Evolutionary conservation across 106 monocot genomes (phyloP), one percentile per base, ranked within the genome.

Genomic region (Platanthera guangdongensis): DNA sequence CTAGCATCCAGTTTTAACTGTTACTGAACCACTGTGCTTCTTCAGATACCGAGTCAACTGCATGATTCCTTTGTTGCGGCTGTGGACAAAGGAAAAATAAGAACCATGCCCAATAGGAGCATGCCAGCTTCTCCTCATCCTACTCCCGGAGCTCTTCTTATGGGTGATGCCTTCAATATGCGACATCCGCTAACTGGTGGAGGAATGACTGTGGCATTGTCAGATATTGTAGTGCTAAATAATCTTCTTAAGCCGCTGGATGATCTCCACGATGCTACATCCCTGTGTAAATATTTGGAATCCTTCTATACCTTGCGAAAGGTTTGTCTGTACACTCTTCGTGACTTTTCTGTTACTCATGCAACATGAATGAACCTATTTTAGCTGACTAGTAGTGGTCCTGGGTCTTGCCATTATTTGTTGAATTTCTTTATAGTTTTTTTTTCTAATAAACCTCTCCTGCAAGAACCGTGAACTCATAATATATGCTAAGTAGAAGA

Each of bases 121-220:
- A 95, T 95, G 95, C 95, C 95, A n/a, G 95, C 95, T 46, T 74
- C 84, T 76, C 90, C 95, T 16, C 78, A 68, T 76, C 95, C 88
- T 8, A 95, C 93, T 57, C 95, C 95, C 47, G 95, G 95, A 71
- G 95, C 93, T 3, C 79, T 95, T 7, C 65, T 95, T 30, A 80
- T 95, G 90, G 95, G 95, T 8, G 95, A 95, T 85, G 90, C 95
- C 21, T 95, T 95, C 81, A 95, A 95, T 63, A 95, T 95, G 95
- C 88, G 95, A 4, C 95, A 95, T 80, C 93, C 95, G 15, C 64
- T 95, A 76, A 90, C 95, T 13, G 95, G 95, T 64, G 95, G 92
- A 22, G 95, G 95, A 72, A 95, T 95, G 95, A 95, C 90, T 1
- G 95, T 95, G 19, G 93, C 88, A 39, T 77, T 95, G 57, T 90